Evolutionary conservation across 2,329 filamentous ascomycete genomes (phyloP), one percentile per base, ranked within the genome.

Genomic region (Akanthomyces muscarius): DNA sequence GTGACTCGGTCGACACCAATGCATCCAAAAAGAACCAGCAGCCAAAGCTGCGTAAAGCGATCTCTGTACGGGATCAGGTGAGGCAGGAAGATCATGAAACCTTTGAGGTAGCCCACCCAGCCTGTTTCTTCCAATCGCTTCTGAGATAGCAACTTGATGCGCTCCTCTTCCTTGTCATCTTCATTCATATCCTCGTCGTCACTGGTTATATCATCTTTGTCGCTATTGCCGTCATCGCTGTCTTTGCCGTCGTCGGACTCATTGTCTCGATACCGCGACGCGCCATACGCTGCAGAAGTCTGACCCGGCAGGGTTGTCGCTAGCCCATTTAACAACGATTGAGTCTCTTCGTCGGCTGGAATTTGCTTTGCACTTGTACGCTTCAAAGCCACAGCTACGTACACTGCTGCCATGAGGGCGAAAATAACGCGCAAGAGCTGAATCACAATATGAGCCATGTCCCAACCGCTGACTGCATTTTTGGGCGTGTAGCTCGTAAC

Each of bases 21-120:
- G 48, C 66, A 68, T 4, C 67, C 3, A 2, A 68, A 7, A 36
- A 67, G 65, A 6, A 71, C 52, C 13, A 71, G 25, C 13, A 72
- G 56, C 58, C 67, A 71, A 8, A 68, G 36, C 42, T 73, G 71
- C 8, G 72, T 66, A 30, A 63, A 65, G 1, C 66, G 66, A 30
- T 73, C 66, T 1, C 68, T 66, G 44, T 64, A 66, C 0, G 72
- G 71, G 18, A 71, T 48, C 33, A 73, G 61, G 30, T 68, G 64
- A 1, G 71, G 71, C 0, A 70, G 41, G 41, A 72, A 72, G 33
- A 71, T 64, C 11, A 57, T 23, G 18, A 71, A 68, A 1, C 68
- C 68, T 52, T 63, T 66, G 10, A 71, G 59, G 45, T 71, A 71
- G 0, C 65, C 69, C 4, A 68, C 21, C 70, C 67, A 70, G 8